Percentiles rank a stretch among this genome's conserved stretches.
Evolutionary conservation across 768 basidiomycete species (phyloP).

Genomic region (Lactarius sanguifluus): DNA sequence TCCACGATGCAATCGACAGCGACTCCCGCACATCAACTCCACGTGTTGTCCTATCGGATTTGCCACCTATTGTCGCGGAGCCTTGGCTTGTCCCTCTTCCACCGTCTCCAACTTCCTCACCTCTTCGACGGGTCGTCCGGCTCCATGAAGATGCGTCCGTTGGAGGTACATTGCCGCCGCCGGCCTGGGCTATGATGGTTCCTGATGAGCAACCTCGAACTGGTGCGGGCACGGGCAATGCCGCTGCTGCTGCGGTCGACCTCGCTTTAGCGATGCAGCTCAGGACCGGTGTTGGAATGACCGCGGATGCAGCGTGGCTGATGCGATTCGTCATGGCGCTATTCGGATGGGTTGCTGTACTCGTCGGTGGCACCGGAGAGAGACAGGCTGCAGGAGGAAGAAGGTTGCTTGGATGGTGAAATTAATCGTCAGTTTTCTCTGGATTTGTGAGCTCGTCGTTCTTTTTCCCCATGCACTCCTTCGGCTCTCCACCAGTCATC

Average conservation of each 20-base stretch:
- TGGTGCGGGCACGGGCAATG: slow-evolving; percentile 42
- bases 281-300: slow-evolving; percentile 65
- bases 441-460: neutral
- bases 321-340: slow-evolving; percentile 77
- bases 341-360: slow-evolving; percentile 74
- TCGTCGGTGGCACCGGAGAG: slow-evolving; percentile 36
- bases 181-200: slow-evolving; percentile 21
- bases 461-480: slow-evolving; percentile 8
- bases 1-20: slow-evolving; percentile 11
- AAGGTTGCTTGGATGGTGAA: slow-evolving; percentile 17
- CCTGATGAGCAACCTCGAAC: slow-evolving; percentile 26
- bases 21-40: neutral
- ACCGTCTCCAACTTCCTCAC: slow-evolving; percentile 27
- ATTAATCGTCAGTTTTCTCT: neutral
- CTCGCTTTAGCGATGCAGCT: slow-evolving; percentile 78
- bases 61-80: slow-evolving; percentile 25
- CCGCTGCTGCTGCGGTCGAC: slow-evolving; percentile 45
- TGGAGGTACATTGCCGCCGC: slow-evolving; percentile 9
- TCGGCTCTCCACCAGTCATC: neutral
- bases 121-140: slow-evolving; percentile 30
- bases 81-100: slow-evolving; percentile 30
- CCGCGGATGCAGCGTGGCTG: slow-evolving; percentile 77
- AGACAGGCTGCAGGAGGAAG: slow-evolving; percentile 15
- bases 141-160: slow-evolving; percentile 16
- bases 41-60: neutral